Conservation (phyloP, 805 yeast genomes). For the Monosporozyma siamensis region DNA sequence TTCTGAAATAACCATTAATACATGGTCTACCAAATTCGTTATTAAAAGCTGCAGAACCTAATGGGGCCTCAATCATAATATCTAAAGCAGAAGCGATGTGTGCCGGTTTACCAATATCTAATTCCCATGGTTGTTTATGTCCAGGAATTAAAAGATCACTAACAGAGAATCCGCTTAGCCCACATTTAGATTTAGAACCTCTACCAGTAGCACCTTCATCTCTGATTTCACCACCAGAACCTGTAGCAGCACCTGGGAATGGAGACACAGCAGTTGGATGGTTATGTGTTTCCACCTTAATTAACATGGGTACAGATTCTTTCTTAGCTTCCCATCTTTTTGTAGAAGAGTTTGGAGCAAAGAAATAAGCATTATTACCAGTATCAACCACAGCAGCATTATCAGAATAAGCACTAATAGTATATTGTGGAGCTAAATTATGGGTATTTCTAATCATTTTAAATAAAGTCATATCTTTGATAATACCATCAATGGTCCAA, state of each 20-base stretch:
- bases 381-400: conserved; percentile 83
- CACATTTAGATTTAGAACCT: conserved; percentile 96
- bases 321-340: conserved; percentile 64
- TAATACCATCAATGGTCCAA: conserved; percentile 86
- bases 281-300: conserved; percentile 97
- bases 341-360: conserved; percentile 64
- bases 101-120: conserved; percentile 76
- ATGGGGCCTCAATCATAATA: conserved; percentile 94
- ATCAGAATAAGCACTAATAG: conserved; percentile 91
- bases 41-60: conserved; percentile 96
- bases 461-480: conserved; percentile 68
- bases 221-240: conserved; percentile 99
- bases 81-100: conserved; percentile 91
- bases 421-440: conserved; percentile 63
- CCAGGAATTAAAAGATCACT: conserved; percentile 84
- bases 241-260: conserved; percentile 98
- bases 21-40: conserved; percentile 99
- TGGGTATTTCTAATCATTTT: conserved; percentile 96
- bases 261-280: conserved; percentile 99
- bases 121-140: conserved; percentile 90
- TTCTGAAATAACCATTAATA: conserved; percentile 92
- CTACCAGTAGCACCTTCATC: conserved; percentile 99
- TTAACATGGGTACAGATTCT: conserved; percentile 80
- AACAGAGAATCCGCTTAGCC: conserved; percentile 86
- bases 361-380: conserved; percentile 56